Percentiles rank a stretch among this genome's conserved stretches.
These are phyloP conservation scores for Fagus crenata DNA, from an alignment of 306 rosid species.

Conservation along the genomic window DNA sequence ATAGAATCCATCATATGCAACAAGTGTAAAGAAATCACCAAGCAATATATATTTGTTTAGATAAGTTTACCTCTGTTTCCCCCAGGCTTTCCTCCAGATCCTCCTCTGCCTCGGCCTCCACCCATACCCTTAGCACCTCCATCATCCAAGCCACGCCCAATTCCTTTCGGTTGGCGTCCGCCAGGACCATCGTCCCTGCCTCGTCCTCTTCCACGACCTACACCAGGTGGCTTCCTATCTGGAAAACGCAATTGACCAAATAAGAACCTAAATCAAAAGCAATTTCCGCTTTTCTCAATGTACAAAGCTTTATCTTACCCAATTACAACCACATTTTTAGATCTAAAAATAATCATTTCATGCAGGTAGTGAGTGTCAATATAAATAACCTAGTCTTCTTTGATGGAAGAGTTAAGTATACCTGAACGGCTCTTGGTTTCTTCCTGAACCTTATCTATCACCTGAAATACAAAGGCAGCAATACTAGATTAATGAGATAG, in stretches of 20 bases:
- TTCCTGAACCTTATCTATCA: constrained; percentile 97
- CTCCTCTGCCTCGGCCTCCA: constrained; percentile 94
- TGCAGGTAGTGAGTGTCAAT: neutral
- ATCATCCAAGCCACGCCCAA: constrained; percentile 91
- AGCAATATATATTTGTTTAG: neutral
- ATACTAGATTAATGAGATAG: constrained; percentile 27
- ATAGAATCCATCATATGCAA: constrained; percentile 10
- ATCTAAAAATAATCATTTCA: neutral
- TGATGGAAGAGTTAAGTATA: constrained; percentile 25
- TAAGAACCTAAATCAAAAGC: neutral
- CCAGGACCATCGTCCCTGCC: constrained; percentile 84
- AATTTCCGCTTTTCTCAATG: neutral
- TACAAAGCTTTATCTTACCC: neutral
- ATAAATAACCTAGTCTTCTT: constrained; percentile 1
- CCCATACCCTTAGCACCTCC: constrained; percentile 71
- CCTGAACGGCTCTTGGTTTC: constrained; percentile 95
- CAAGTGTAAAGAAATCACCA: neutral
- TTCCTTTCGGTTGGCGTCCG: constrained; percentile 78
- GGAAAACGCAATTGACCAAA: constrained; percentile 21
- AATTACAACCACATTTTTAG: neutral
- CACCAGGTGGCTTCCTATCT: constrained; percentile 97
- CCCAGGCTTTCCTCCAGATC: constrained; percentile 73
- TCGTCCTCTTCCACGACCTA: constrained; percentile 98
- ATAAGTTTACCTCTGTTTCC: constrained; percentile 72
- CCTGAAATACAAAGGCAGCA: constrained; percentile 47